phyloP scores from a whole-genome alignment of 805 yeast species.

The Lipomyces japonicus region DNA sequence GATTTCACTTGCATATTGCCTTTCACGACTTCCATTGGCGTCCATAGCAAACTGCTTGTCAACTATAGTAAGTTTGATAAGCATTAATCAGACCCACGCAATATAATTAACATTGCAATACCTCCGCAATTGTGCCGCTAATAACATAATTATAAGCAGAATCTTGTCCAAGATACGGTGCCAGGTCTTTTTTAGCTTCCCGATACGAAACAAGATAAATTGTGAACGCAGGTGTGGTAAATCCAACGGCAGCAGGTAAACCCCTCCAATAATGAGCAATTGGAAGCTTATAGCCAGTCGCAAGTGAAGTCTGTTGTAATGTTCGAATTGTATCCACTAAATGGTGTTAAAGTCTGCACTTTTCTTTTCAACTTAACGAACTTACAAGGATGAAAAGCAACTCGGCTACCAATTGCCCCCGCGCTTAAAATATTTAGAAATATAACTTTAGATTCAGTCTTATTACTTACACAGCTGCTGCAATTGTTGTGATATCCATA shows the following conservation, averaged over 20 bases:
- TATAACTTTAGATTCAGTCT: not conserved
- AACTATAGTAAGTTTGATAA: conserved; percentile 4
- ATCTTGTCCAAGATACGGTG: conserved; percentile 39
- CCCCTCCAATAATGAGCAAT: conserved; percentile 43
- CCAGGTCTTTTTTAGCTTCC: conserved; percentile 38
- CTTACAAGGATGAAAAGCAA: conserved; percentile 42
- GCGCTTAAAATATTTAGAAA: conserved; percentile 29
- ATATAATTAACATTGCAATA: not conserved
- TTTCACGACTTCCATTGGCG: conserved; percentile 46
- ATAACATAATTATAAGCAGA: conserved; percentile 38
- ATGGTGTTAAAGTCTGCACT: not conserved
- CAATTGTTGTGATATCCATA: conserved; percentile 41
- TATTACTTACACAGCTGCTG: conserved; percentile 39
- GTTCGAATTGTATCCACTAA: conserved; percentile 43
- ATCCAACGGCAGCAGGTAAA: conserved; percentile 39
- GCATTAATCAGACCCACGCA: not conserved
- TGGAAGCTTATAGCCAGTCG: conserved; percentile 39
- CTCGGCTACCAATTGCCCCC: conserved; percentile 39
- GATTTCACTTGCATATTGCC: conserved; percentile 43
- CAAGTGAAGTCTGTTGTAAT: conserved; percentile 42
- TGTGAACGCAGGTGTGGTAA: conserved; percentile 44
- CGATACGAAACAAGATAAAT: conserved; percentile 43
- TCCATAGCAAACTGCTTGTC: conserved; percentile 37
- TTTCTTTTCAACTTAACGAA: not conserved
- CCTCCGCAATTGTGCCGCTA: conserved; percentile 42